Evolutionary conservation across 2,329 filamentous ascomycete species (phyloP), one percentile per base, ranked within the genome.

Genomic region (Colletotrichum phormii): DNA sequence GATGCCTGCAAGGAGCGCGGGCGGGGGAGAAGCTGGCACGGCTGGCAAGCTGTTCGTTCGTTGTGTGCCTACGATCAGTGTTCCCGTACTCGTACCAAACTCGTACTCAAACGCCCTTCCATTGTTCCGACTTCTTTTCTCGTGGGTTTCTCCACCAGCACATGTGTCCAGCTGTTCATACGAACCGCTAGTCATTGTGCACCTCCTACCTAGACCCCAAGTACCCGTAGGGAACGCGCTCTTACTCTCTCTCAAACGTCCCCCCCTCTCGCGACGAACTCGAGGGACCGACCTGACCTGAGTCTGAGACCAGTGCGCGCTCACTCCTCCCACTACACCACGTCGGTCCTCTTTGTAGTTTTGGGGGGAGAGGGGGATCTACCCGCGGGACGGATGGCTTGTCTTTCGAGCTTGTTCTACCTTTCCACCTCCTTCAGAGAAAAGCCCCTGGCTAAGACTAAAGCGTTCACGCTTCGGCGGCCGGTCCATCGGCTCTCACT

Each of bases 401-500:
- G 65, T 64, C 60, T 72, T 64, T 49, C 42, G 18, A 49, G 42
- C 42, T n/a, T 49, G 42, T 49, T n/a, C 46, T 53, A 33, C 42
- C 29, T 59, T 51, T 64, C 60, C 46, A 35, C 51, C 58, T 42
- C 55, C 31, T 35, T 18, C 15, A 42, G 33, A 22, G 33, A 22
- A 31, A 29, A 64, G 35, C 70, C 60, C 71, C 71, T 73, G 66
- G 55, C 66, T 63, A 72, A 67, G 62, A 66, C 71, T 18, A 33
- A 72, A 55, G 29, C 51, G 37, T 42, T 42, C 37, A 42, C 37
- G 13, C 37, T 42, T 42, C 37, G 37, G 37, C 37, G 13, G 37
- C 55, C 49, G 54, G 26, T 42, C 46, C 42, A 68, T 61, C 54
- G 54, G 33, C 54, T 26, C 60, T 46, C 13, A 15, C 37, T 42